These are phyloP conservation scores for Melaleuca alternifolia DNA, from an alignment of 345 rosid genomes.

Conservation along the genomic window DNA sequence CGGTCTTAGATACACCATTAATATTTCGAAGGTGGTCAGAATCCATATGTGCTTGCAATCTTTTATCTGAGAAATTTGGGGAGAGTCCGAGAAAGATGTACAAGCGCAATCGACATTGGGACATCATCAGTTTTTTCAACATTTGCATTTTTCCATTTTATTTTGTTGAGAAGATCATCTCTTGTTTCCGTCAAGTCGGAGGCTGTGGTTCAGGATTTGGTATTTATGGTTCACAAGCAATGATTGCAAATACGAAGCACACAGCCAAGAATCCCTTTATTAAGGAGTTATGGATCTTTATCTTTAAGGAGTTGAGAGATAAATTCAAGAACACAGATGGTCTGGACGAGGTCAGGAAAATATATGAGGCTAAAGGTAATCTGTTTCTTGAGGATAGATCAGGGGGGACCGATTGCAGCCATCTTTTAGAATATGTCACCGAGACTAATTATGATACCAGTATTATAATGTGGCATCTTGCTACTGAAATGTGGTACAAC, in stretches of 20 bases:
- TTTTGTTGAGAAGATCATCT: neutral
- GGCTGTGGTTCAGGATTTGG: no score
- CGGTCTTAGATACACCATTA: no score
- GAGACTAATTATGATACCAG: rapidly evolving
- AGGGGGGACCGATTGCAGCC: no score
- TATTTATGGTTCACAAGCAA: no score
- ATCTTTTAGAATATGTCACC: no score
- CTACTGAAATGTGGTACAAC: no score
- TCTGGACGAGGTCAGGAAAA: neutral
- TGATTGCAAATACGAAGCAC: neutral
- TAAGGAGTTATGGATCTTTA: neutral
- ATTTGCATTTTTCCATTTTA: neutral
- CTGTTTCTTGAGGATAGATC: no score
- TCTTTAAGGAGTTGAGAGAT: neutral
- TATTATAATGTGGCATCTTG: no score
- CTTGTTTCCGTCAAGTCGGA: neutral
- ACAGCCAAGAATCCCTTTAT: neutral
- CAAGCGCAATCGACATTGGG: neutral
- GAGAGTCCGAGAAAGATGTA: neutral
- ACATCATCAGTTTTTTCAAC: neutral
- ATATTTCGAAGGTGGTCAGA: neutral
- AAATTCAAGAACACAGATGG: neutral
- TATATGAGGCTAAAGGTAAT: neutral
- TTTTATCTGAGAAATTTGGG: neutral
- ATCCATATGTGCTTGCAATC: neutral